A percentile compares a stretch with the other conserved stretches of the same genome.
These are phyloP conservation scores for Tricholoma terreum DNA, from an alignment of 768 basidiomycete genomes.

Conservation along the genomic window DNA sequence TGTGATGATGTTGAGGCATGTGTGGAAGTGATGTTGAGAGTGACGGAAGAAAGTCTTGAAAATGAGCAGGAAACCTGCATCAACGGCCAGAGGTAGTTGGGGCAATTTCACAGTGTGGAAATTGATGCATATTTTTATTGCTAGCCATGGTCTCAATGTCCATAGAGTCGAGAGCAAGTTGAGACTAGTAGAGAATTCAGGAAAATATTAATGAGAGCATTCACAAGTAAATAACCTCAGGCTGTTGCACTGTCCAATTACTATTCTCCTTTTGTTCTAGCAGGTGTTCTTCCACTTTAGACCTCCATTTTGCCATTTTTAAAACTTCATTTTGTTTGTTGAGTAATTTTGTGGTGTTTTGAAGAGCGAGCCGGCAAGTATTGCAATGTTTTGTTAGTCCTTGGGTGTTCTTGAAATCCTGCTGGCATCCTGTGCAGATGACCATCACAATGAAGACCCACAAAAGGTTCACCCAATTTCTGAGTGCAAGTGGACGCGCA, in stretches of 20 bases:
- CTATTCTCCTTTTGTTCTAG: too few species aligned
- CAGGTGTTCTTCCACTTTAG: too few species aligned
- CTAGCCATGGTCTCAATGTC: neutral
- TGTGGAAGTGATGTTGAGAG: neutral
- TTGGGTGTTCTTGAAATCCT: too few species aligned
- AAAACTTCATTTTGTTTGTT: neutral
- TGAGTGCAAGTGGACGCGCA: neutral
- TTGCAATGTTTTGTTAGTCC: too few species aligned
- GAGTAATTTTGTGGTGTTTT: neutral
- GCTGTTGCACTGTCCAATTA: too few species aligned
- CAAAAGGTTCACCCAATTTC: neutral
- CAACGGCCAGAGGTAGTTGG: neutral
- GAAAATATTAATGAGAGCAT: too few species aligned
- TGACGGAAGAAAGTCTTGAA: neutral
- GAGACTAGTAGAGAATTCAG: neutral
- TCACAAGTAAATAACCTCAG: too few species aligned
- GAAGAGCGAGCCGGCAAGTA: neutral
- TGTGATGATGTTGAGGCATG: neutral
- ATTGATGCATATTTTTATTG: too few species aligned
- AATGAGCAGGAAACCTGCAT: neutral
- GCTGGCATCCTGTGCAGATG: neutral
- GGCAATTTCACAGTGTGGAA: neutral
- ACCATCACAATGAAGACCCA: neutral
- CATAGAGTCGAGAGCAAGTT: neutral
- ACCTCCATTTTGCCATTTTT: neutral